phyloP scores from a whole-genome alignment of 768 basidiomycete species.

The Cyclocybe aegerita region DNA sequence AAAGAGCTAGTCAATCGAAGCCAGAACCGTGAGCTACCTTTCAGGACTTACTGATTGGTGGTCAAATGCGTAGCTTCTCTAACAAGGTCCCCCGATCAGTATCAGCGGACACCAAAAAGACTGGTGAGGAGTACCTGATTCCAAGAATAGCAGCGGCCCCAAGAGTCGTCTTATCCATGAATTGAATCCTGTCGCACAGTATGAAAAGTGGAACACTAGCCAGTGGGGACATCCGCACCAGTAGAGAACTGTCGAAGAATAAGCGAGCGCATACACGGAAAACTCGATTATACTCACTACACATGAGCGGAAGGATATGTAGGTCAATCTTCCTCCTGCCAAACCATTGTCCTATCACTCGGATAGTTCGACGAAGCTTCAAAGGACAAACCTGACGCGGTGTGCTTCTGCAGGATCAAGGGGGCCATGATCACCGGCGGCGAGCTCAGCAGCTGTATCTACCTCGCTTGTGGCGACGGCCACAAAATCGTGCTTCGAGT shows the following conservation, averaged over 20 bases:
- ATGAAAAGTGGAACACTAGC: too few relatives aligned
- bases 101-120: not conserved
- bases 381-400: slow-evolving; percentile 44
- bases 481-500: slow-evolving; percentile 32
- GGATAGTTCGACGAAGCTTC: not conserved
- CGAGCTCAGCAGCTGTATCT: slow-evolving; percentile 63
- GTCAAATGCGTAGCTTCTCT: slow-evolving; percentile 63
- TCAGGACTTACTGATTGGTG: slow-evolving; percentile 54
- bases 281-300: slow-evolving; percentile 40
- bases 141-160: slow-evolving; percentile 70
- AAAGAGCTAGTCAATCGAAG: not conserved
- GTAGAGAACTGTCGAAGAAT: slow-evolving; percentile 44
- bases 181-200: slow-evolving; percentile 57
- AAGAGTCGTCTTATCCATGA: slow-evolving; percentile 76
- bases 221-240: slow-evolving; percentile 33
- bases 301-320: slow-evolving; percentile 72
- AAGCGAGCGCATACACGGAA: not conserved
- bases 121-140: slow-evolving; percentile 45
- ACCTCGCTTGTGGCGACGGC: slow-evolving; percentile 48
- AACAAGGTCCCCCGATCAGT: not conserved
- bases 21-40: not conserved
- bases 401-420: slow-evolving; percentile 53
- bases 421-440: slow-evolving; percentile 39
- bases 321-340: slow-evolving; percentile 60
- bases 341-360: not conserved